Evolutionary conservation across 441 rosid species (phyloP), one percentile per base, ranked within the genome.

Genomic region (Metrosideros polymorpha): DNA sequence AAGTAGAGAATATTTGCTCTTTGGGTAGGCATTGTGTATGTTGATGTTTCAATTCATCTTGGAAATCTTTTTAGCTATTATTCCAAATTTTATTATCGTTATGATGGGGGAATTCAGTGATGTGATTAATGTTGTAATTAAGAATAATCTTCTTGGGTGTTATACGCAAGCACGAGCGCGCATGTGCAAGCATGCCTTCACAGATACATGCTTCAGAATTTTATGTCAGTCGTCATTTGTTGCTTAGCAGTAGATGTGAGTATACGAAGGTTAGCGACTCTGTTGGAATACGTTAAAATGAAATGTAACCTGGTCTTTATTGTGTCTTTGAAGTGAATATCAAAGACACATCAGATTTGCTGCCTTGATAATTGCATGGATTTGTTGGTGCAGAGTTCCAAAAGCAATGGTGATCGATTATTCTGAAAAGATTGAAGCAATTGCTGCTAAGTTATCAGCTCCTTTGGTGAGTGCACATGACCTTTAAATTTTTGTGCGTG

Each of bases 361-460:
- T 35, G 79, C 79, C 2, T 71, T 71, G 15, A 22, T 71, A 39
- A 83, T 66, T 52, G 83, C 82, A 66, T 87, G 56, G 86, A 35
- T 86, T 84, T 87, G 6, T 84, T 52, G 55, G 77, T 9, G 27
- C 90, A 95, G 98, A 86, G 85, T 95, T 86, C 90, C 98, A 35
- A 94, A 93, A 88, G 94, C 95, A n/a, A 91, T 87, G 90, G 71
- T 93, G 91, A 94, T 91, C 84, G 95, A 94, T 32, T 95, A 92
- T 88, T 95, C 96, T 14, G 92, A 91, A 90, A 93, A 92, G 91
- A 90, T 94, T 86, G 96, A 95, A 89, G 92, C 89, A 22, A 90
- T 94, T 89, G 95, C 96, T 86, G 92, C 93, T 82, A 91, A 89
- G 83, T 59, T 94, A 85, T 90, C 89, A 55, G 87, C 89, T 79